Evolutionary conservation across 2,329 filamentous ascomycete genomes (phyloP).

Genomic region (Aspergillus neoniger): DNA sequence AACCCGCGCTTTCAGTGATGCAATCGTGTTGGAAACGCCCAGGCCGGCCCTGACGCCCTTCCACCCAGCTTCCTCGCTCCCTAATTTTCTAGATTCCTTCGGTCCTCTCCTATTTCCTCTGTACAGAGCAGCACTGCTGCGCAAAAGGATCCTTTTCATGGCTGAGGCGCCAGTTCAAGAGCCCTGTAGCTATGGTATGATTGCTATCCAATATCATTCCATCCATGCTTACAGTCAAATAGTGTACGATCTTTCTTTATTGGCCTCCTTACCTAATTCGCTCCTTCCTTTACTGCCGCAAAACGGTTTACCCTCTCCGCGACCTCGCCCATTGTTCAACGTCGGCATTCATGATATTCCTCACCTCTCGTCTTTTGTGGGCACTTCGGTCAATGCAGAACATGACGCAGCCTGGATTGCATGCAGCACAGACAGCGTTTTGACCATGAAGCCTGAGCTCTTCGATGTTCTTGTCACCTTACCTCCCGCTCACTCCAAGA

Average conservation of each 20-base stretch:
- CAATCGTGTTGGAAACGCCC: slow-evolving; percentile 42
- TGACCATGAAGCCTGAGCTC: slow-evolving; percentile 79
- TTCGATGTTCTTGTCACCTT: slow-evolving; percentile 90
- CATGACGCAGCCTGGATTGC: slow-evolving; percentile 75
- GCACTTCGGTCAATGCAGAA: slow-evolving; percentile 40
- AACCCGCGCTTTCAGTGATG: slow-evolving; percentile 45
- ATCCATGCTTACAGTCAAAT: slow-evolving; percentile 25
- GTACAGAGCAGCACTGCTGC: slow-evolving; percentile 79
- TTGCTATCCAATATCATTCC: slow-evolving; percentile 18
- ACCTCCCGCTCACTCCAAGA: slow-evolving; percentile 62
- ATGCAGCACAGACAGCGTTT: slow-evolving; percentile 91
- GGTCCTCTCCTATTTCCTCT: slow-evolving; percentile 91
- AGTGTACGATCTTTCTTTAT: slow-evolving; percentile 94
- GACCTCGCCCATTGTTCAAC: slow-evolving; percentile 83
- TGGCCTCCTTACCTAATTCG: slow-evolving; percentile 81
- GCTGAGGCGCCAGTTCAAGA: slow-evolving; percentile 82
- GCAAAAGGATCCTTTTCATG: slow-evolving; percentile 85
- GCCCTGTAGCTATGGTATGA: slow-evolving; percentile 82
- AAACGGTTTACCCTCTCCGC: slow-evolving; percentile 59
- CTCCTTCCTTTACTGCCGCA: slow-evolving; percentile 69
- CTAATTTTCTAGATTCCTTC: slow-evolving; percentile 75
- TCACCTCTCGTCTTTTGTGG: slow-evolving; percentile 68
- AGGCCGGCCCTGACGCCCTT: slow-evolving; percentile 68
- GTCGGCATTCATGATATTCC: slow-evolving; percentile 92
- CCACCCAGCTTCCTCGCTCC: slow-evolving; percentile 84